phyloP scores from a whole-genome alignment of 208 protist species.

The Leishmania tarentolae region DNA sequence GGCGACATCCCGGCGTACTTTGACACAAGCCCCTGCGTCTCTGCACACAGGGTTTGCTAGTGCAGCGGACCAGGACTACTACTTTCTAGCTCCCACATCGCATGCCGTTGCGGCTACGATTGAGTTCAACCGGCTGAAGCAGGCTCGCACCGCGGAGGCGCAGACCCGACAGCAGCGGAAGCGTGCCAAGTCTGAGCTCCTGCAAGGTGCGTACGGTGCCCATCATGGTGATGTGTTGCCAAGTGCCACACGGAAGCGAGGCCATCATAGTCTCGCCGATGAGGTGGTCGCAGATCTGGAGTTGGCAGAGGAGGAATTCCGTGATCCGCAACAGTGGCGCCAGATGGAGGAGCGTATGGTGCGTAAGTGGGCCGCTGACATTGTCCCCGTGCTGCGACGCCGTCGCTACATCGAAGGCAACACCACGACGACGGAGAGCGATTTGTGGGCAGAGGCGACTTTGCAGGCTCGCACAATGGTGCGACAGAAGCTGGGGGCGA shows the following conservation, averaged over 20 bases:
- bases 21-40: background rate
- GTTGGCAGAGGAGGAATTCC: constrained; percentile 16
- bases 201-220: constrained; percentile 13
- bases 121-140: constrained; percentile 18
- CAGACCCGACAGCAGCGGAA: constrained; percentile 23
- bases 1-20: background rate
- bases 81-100: constrained; percentile 53
- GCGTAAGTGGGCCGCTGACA: constrained; percentile 44
- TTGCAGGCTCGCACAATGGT: constrained; percentile 55
- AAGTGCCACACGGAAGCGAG: constrained; percentile 10
- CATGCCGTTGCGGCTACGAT: constrained; percentile 39
- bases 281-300: constrained; percentile 16
- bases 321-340: constrained; percentile 30
- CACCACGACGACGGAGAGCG: constrained; percentile 33
- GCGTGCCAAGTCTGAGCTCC: constrained; percentile 14
- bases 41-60: background rate
- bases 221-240: background rate
- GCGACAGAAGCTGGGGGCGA: constrained; percentile 47
- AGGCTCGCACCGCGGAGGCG: constrained; percentile 16
- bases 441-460: constrained; percentile 58
- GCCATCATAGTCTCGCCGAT: constrained; percentile 4
- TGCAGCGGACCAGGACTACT: constrained; percentile 40
- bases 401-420: constrained; percentile 47
- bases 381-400: constrained; percentile 65
- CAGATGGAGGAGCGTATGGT: constrained; percentile 63